Evolutionary conservation across 208 protist species (phyloP), one percentile per base, ranked within the genome.

Genomic region (Leishmania martiniquensis): DNA sequence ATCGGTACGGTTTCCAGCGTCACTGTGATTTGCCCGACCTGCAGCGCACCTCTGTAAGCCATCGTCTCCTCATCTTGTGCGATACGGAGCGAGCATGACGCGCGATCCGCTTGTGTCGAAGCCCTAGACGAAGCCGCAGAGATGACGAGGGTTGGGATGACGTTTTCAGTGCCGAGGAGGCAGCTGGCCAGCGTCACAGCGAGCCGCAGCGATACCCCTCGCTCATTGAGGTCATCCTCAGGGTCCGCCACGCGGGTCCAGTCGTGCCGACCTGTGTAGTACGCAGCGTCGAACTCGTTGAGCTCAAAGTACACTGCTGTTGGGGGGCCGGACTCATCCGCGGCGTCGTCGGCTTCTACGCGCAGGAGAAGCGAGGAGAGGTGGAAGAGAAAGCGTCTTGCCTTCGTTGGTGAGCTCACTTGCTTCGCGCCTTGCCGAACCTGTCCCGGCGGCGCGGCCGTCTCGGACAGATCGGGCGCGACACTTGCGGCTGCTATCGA

Each of bases 1-100:
- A 96, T 74, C 4, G 85, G 78, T 20, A 81, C 71, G 20, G 82
- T 80, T 34, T 93, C 88, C 20, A 93, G 75, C 15, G 85, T 85
- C 6, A 90, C 45, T 9, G 77, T 82, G 17, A 77, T 73, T 39
- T 83, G 67, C 7, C 85, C 88, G 54, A 93, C 69, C 9, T 87
- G 74, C 12, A 80, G 72, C 0, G 79, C 44, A 20, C 91, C 87
- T 25, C 57, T 83, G 49, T 77, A 76, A 37, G 70, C 69, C 2
- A 22, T 37, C 7, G 80, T 68, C 34, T 15, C 45, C 12, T 59
- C 63, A 45, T 77, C 54, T 34, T 84, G 68, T 10, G 44, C 68
- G 44, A 80, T 29, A 47, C 54, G 51, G 44, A 84, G 42, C 20
- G 54, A 60, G 44, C 65, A 74, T 0, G 75, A 20, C 13, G 70